Evolutionary conservation across 352 stramenopile genomes (phyloP), one percentile per base, ranked within the genome.

Genomic region (Aphanomyces stellatus): DNA sequence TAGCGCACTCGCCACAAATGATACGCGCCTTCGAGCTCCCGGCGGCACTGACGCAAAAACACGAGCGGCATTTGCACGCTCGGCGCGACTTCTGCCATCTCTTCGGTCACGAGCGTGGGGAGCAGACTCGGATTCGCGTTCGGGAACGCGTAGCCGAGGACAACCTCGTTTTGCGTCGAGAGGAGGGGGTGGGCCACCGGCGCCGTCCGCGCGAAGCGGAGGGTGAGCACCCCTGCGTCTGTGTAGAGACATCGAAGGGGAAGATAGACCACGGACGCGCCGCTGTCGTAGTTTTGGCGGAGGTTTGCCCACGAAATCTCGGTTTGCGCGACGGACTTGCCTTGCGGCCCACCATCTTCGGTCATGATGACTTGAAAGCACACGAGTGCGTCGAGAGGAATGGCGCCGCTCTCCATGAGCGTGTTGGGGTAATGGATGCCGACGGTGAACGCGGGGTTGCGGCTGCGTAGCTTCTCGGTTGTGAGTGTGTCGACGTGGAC

Each of bases 61-160:
- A 91, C 82, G 33, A 92, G 69, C 34, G 86, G 86, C 43, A 94
- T 84, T 49, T 85, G 88, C 6, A 91, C 82, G 49, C 82, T 94
- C 25, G 82, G 88, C 22, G 88, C 84, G 0, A 94, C 82, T 53
- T 94, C 86, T 0, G 77, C 74, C 2, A 79, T 81, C 64, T 94
- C 83, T 72, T 94, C 86, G 19, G 90, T 72, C 30, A 67, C 60
- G 22, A 67, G 60, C 2, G 60, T 67, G 17, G 60, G 60, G 31
- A 67, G 37, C 34, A 40, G 33, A 22, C 37, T 49, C 5, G 48
- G 48, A 33, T 49, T 60, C 30, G 60, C 30, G 22, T 49, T 57
- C 27, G 60, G 60, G 34, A 67, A 67, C 33, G 60, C 60, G 34
- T 67, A 67, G 22, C 41, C 27, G 6, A 41, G 5, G 17, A 67